Conservation (phyloP, 2,329 filamentous ascomycete genomes). For the Nemania abortiva region DNA sequence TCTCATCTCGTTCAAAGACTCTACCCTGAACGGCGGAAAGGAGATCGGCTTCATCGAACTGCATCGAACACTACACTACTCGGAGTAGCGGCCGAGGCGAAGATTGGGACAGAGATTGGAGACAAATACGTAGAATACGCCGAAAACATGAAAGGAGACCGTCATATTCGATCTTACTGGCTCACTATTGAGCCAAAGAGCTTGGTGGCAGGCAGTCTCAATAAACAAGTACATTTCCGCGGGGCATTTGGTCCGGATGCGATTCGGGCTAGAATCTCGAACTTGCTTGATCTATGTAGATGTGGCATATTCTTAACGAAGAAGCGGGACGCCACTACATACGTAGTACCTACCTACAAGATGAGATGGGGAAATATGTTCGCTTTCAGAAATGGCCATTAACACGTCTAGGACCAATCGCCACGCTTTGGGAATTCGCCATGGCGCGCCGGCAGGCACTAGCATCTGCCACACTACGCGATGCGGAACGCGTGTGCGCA, state of each 20-base stretch:
- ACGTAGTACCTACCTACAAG: not conserved
- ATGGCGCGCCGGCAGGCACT: not conserved
- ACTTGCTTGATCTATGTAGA: slow-evolving; percentile 15
- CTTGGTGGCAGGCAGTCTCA: not conserved
- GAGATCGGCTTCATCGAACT: not conserved
- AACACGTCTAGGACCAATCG: not conserved
- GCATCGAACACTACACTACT: not conserved
- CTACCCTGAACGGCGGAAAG: not conserved
- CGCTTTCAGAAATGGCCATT: not conserved
- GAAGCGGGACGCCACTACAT: not conserved
- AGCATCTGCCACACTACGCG: not conserved
- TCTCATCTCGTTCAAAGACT: not conserved
- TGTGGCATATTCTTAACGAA: not conserved
- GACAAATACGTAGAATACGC: not conserved
- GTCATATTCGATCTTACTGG: not conserved
- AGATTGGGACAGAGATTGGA: too few species aligned
- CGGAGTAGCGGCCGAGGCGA: too few species aligned
- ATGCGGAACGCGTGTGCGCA: slow-evolving; percentile 7
- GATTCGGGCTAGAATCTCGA: slow-evolving; percentile 13
- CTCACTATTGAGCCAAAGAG: not conserved
- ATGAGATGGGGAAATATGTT: not conserved
- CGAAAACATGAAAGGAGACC: not conserved
- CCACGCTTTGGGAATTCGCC: not conserved
- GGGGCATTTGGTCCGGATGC: slow-evolving; percentile 19
- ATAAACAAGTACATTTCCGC: not conserved